Percentiles rank a stretch among this genome's conserved stretches.
phyloP scores from a whole-genome alignment of 768 basidiomycete genomes.

The Xerocomellus dryophilus region DNA sequence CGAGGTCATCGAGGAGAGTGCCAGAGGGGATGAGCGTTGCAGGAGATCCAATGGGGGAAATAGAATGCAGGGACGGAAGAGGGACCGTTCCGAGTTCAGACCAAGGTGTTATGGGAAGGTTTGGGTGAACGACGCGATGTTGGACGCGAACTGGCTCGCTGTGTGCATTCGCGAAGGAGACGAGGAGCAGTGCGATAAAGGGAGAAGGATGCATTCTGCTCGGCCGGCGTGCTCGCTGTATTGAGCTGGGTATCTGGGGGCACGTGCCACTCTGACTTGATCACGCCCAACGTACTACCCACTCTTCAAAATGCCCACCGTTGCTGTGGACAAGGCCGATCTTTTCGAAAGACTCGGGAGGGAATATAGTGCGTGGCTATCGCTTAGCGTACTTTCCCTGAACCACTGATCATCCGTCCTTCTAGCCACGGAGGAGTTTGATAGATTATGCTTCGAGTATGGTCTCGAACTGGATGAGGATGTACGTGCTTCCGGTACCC shows the following conservation, averaged over 20 bases:
- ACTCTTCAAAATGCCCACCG: constrained; percentile 72
- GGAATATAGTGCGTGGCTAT: constrained; percentile 62
- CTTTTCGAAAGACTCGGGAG: constrained; percentile 84
- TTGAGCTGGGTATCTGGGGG: constrained; percentile 21
- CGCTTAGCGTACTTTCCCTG: constrained; percentile 2
- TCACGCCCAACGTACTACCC: neutral
- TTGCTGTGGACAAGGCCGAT: constrained; percentile 93
- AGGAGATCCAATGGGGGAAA: constrained; percentile 34
- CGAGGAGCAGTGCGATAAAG: constrained; percentile 14
- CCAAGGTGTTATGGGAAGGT: constrained; percentile 25
- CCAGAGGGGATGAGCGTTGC: constrained; percentile 38
- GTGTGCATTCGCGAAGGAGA: constrained; percentile 11
- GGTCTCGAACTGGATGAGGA: constrained; percentile 98
- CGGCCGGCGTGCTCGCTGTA: constrained; percentile 2
- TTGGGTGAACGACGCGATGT: constrained; percentile 35
- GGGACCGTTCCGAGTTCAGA: constrained; percentile 25
- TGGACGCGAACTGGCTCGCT: constrained; percentile 15
- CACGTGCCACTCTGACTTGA: neutral
- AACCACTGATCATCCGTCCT: constrained; percentile 11
- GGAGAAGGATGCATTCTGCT: constrained; percentile 7
- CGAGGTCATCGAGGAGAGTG: constrained; percentile 47
- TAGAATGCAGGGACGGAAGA: constrained; percentile 30
- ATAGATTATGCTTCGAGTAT: constrained; percentile 94
- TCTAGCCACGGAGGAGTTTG: constrained; percentile 90
- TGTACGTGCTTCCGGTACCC: constrained; percentile 46